Evolutionary conservation across 2,329 filamentous ascomycete species (phyloP).

Genomic region (Pseudopithomyces chartarum): DNA sequence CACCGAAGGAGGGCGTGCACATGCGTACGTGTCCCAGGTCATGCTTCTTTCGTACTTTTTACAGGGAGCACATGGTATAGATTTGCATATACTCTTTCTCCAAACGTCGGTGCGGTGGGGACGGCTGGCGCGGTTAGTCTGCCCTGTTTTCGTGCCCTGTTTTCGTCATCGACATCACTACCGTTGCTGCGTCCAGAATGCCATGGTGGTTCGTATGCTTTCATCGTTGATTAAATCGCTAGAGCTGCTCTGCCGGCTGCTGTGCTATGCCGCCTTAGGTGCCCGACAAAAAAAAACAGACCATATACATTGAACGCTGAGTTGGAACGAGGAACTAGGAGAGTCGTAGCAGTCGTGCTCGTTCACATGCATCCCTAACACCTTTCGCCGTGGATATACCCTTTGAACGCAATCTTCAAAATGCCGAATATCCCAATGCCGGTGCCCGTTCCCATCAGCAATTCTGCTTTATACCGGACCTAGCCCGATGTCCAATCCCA

Average conservation of each 20-base stretch:
- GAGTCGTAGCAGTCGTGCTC: conserved; percentile 18
- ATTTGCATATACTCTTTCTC: not conserved
- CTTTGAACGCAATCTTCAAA: not conserved
- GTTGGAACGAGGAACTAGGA: not conserved
- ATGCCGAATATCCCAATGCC: not conserved
- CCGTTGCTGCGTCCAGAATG: not conserved
- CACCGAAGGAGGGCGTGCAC: not conserved
- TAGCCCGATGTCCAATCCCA: conserved; percentile 6
- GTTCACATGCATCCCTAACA: conserved; percentile 14
- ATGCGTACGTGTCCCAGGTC: not conserved
- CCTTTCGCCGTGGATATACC: conserved; percentile 5
- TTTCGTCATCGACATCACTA: too few relatives aligned
- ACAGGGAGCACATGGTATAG: not conserved
- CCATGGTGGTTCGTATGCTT: not conserved
- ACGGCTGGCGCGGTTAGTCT: too few relatives aligned
- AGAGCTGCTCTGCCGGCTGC: not conserved
- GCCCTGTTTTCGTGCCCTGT: too few relatives aligned
- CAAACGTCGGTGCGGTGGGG: not conserved
- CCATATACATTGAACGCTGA: conserved; percentile 10
- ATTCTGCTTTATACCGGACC: too few relatives aligned
- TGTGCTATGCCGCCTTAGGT: conserved; percentile 9
- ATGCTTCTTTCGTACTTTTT: too few relatives aligned
- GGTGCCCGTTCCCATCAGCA: not conserved
- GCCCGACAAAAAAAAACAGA: conserved; percentile 1
- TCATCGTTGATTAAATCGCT: not conserved